These are phyloP conservation scores for Caloboletus firmus DNA, from an alignment of 1,284 basidiomycete species.

Conservation along the genomic window DNA sequence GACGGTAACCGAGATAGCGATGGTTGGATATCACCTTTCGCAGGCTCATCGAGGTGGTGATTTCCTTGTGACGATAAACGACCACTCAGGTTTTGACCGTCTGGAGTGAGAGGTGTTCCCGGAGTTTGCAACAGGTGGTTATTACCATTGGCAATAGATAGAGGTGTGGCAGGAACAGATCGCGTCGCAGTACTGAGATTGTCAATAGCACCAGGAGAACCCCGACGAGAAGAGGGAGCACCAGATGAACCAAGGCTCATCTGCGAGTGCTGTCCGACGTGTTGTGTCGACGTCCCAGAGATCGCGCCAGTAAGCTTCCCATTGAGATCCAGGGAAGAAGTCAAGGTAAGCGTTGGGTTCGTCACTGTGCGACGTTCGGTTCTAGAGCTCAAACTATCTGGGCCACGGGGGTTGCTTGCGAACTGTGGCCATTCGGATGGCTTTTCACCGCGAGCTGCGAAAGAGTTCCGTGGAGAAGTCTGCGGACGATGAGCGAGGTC, in stretches of 20 bases:
- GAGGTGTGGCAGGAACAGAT: constrained; percentile 74
- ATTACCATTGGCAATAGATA: constrained; percentile 49
- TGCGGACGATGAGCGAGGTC: constrained; percentile 90
- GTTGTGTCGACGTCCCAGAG: constrained; percentile 63
- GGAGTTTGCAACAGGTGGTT: constrained; percentile 62
- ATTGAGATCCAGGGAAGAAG: constrained; percentile 51
- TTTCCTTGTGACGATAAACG: constrained; percentile 56
- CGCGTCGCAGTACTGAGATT: constrained; percentile 60
- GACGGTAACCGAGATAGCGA: constrained; percentile 67
- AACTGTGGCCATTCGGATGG: constrained; percentile 95
- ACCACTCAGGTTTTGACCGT: constrained; percentile 56
- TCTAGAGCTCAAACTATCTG: constrained; percentile 54
- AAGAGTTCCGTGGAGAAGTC: constrained; percentile 67
- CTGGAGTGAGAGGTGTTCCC: constrained; percentile 66
- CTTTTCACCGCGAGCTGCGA: constrained; percentile 63
- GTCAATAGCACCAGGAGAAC: constrained; percentile 66
- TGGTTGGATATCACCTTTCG: constrained; percentile 59
- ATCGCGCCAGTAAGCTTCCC: constrained; percentile 47
- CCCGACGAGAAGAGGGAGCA: constrained; percentile 57
- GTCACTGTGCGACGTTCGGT: constrained; percentile 67
- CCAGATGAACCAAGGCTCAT: constrained; percentile 44
- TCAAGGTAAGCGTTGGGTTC: constrained; percentile 66
- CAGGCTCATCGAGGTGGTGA: constrained; percentile 50
- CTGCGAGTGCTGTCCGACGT: constrained; percentile 62
- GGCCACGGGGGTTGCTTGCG: constrained; percentile 56